Percentiles rank a stretch among this genome's conserved stretches.
These are phyloP conservation scores for Agastache rugosa DNA, from an alignment of 257 asterid species.

Conservation along the genomic window DNA sequence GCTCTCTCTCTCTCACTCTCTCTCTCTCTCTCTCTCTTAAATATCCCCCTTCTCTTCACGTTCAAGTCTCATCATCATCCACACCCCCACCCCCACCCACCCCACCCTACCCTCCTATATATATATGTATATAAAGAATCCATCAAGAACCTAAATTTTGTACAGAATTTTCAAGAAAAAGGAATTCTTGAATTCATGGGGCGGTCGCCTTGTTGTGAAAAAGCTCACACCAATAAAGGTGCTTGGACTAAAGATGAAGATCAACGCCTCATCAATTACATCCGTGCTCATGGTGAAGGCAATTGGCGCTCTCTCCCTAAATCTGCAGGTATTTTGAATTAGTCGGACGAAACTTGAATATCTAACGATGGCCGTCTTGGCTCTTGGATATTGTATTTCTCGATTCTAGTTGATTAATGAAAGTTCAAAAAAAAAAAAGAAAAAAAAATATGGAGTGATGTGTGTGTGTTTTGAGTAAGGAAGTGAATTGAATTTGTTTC, in stretches of 20 bases:
- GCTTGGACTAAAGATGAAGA: conserved; percentile 99
- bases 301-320: conserved; percentile 98
- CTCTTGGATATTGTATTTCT: too few species aligned
- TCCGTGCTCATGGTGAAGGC: conserved; percentile 87
- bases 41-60: conserved; percentile 20
- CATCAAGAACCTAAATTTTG: neutral
- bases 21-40: conserved; percentile 31
- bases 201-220: conserved; percentile 97
- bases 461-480: neutral
- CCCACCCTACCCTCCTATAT: neutral
- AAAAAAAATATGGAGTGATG: neutral
- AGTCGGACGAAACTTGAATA: neutral
- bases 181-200: conserved; percentile 53
- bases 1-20: conserved; percentile 26
- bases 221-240: conserved; percentile 94
- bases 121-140: neutral
- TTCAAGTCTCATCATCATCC: conserved; percentile 36
- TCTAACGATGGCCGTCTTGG: too few species aligned
- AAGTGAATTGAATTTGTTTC: neutral
- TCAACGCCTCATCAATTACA: conserved; percentile 72
- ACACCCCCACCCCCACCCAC: neutral
- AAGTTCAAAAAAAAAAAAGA: neutral
- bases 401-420: too few species aligned
- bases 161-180: neutral
- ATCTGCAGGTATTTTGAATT: conserved; percentile 63